A percentile compares a stretch with the other conserved stretches of the same genome.
Evolutionary conservation across 1,284 basidiomycete species (phyloP).

Genomic region (Apiotrichum laibachii): DNA sequence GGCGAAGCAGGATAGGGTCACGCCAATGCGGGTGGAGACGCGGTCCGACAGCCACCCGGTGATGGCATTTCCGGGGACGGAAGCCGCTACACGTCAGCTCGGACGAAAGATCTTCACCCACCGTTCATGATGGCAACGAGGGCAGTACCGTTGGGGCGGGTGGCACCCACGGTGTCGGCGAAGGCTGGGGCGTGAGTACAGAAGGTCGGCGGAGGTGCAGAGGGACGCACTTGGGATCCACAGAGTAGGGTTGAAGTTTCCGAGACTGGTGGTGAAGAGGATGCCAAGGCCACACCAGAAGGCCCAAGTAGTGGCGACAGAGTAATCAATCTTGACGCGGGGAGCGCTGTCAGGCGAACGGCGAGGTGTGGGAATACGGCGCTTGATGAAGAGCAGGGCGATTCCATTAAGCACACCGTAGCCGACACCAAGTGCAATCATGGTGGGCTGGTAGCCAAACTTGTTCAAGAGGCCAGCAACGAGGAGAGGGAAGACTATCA

Average conservation of each 20-base stretch:
- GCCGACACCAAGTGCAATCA: constrained; percentile 41
- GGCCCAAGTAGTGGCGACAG: constrained; percentile 27
- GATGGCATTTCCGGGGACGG: constrained; percentile 41
- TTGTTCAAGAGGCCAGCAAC: constrained; percentile 36
- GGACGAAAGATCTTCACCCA: neutral
- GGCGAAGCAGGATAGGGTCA: constrained; percentile 37
- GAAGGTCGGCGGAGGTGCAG: neutral
- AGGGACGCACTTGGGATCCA: constrained; percentile 43
- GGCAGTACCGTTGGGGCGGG: constrained; percentile 37
- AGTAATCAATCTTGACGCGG: constrained; percentile 18
- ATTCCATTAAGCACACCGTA: constrained; percentile 34
- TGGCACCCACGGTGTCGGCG: constrained; percentile 37
- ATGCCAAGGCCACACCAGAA: constrained; percentile 34
- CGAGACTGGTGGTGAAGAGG: constrained; percentile 40
- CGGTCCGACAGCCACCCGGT: constrained; percentile 45
- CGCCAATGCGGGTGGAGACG: constrained; percentile 30
- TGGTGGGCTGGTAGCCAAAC: constrained; percentile 48
- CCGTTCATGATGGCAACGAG: constrained; percentile 49
- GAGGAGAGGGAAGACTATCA: constrained; percentile 41
- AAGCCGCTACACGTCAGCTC: constrained; percentile 26
- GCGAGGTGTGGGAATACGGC: constrained; percentile 37
- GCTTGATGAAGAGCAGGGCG: constrained; percentile 42
- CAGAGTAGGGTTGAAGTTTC: constrained; percentile 46
- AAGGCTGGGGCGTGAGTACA: constrained; percentile 29
- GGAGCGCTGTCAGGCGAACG: neutral